These are phyloP conservation scores for Sclerotinia borealis DNA, from an alignment of 2,329 filamentous ascomycete species.

Conservation along the genomic window DNA sequence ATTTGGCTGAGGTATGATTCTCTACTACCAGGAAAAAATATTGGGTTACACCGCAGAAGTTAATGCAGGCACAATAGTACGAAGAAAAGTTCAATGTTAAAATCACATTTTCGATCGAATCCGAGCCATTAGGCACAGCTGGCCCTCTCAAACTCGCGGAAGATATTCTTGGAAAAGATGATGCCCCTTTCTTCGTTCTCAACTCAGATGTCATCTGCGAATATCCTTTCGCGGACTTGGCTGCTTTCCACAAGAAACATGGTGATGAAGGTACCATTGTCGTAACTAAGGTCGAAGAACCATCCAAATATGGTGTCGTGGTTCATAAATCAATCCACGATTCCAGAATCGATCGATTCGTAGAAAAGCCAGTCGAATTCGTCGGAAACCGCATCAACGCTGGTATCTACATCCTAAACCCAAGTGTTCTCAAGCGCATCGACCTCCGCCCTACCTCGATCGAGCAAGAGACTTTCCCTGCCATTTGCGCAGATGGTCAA, in stretches of 20 bases:
- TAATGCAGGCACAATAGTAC: constrained; percentile 51
- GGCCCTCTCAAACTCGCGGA: constrained; percentile 94
- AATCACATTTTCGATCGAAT: constrained; percentile 96
- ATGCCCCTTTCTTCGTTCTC: constrained; percentile 93
- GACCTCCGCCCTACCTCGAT: constrained; percentile 95
- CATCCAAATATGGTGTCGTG: constrained; percentile 96
- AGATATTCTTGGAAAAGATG: constrained; percentile 85
- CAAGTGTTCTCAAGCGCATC: constrained; percentile 81
- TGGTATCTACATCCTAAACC: constrained; percentile 97
- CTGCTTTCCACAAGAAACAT: constrained; percentile 86
- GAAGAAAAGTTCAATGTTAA: constrained; percentile 88
- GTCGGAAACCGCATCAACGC: constrained; percentile 98
- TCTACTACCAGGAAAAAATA: not conserved
- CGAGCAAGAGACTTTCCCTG: constrained; percentile 97
- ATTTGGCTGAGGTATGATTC: constrained; percentile 71
- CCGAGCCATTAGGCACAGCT: constrained; percentile 89
- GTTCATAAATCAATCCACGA: constrained; percentile 93
- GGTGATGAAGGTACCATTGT: constrained; percentile 96
- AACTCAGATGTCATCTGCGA: constrained; percentile 99
- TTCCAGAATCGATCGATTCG: constrained; percentile 93
- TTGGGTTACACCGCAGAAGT: constrained; percentile 16
- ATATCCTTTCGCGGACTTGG: constrained; percentile 86
- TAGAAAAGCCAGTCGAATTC: constrained; percentile 98
- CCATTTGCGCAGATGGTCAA: constrained; percentile 82
- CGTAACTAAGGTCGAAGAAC: constrained; percentile 98